Conservation (phyloP, 2,329 filamentous ascomycete genomes). For the Mycocentrospora acerina region DNA sequence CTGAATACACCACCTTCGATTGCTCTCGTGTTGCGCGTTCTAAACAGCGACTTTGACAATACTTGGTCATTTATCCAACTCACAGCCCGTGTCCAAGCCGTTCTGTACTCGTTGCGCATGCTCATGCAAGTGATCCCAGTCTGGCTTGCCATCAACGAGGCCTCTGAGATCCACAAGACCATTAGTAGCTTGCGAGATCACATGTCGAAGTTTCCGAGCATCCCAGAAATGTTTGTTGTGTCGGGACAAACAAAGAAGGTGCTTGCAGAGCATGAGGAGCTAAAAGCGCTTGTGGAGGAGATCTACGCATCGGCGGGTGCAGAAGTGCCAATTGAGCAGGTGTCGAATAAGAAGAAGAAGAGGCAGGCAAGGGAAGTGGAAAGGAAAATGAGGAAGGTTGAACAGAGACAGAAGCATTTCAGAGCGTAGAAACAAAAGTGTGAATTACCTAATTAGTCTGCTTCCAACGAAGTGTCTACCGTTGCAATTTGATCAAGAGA, state of each 20-base stretch:
- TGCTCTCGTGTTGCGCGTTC: constrained; percentile 13
- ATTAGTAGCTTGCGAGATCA: constrained; percentile 11
- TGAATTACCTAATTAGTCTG: neutral
- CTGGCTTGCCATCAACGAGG: constrained; percentile 13
- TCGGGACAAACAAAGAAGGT: constrained; percentile 23
- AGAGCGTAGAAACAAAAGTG: neutral
- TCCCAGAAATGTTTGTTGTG: constrained; percentile 25
- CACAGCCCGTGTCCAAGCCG: constrained; percentile 44
- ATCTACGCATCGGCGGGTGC: constrained; percentile 30
- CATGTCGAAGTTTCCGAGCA: constrained; percentile 25
- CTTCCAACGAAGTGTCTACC: neutral
- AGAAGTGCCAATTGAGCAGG: constrained; percentile 14
- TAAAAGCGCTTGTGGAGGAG: constrained; percentile 25
- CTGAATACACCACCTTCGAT: constrained; percentile 22
- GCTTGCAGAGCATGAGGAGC: constrained; percentile 13
- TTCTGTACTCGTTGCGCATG: constrained; percentile 47
- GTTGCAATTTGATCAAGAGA: neutral
- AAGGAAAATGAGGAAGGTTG: constrained; percentile 26
- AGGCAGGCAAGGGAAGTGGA: constrained; percentile 28
- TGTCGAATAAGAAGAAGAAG: constrained; percentile 26
- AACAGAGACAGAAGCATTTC: constrained; percentile 10
- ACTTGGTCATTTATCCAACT: constrained; percentile 45
- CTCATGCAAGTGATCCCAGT: constrained; percentile 41
- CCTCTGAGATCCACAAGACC: neutral
- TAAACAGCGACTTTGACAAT: constrained; percentile 35